Conservation (phyloP, 148 eudicot species). For the Fagopyrum tataricum region DNA sequence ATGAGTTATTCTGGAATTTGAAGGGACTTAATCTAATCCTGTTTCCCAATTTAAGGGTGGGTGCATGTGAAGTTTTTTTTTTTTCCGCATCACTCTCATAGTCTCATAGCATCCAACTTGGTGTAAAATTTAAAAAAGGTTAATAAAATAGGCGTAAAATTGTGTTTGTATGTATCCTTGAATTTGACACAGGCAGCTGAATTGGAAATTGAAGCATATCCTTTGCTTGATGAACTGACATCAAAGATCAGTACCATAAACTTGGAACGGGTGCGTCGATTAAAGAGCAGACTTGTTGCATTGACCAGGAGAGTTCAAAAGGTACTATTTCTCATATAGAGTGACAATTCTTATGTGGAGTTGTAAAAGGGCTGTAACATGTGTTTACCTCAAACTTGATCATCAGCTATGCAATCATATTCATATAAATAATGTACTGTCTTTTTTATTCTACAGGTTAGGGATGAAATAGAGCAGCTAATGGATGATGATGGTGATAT, state of each 20-base stretch:
- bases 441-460: slow-evolving; percentile 41
- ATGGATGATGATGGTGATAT: slow-evolving; percentile 99
- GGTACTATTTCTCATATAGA: slow-evolving; percentile 29
- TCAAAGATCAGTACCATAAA: slow-evolving; percentile 89
- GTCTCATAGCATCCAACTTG: background rate
- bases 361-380: background rate
- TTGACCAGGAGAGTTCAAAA: slow-evolving; percentile 91
- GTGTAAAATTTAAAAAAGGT: background rate
- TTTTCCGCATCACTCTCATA: background rate
- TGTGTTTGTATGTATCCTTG: background rate
- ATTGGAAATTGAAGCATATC: slow-evolving; percentile 93
- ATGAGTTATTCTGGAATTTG: background rate
- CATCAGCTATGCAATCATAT: background rate
- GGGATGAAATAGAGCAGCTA: slow-evolving; percentile 98
- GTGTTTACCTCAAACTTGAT: background rate
- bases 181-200: slow-evolving; percentile 61
- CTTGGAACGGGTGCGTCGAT: slow-evolving; percentile 81
- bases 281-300: slow-evolving; percentile 95
- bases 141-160: background rate
- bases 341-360: background rate
- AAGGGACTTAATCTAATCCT: background rate
- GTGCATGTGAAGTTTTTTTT: background rate
- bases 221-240: slow-evolving; percentile 93
- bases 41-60: background rate
- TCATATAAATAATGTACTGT: background rate